Evolutionary conservation across 2,329 filamentous ascomycete species (phyloP).

Genomic region (Zymoseptoria pseudotritici): DNA sequence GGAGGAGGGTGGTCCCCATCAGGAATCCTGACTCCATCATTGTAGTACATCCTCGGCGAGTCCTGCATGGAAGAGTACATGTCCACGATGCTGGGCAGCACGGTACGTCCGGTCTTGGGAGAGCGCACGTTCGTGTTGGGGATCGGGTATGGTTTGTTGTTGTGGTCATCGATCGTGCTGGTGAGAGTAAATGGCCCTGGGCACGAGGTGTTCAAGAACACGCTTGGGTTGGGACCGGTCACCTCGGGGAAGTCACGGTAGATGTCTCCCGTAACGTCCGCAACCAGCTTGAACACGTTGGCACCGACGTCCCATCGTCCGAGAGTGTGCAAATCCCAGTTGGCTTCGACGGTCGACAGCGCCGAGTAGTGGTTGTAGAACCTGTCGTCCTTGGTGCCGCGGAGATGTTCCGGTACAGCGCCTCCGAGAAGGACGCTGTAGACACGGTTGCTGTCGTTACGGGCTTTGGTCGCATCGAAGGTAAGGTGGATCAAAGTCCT

Average conservation of each 20-base stretch:
- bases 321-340: slow-evolving; percentile 40
- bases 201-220: slow-evolving; percentile 24
- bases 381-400: slow-evolving; percentile 60
- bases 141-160: slow-evolving; percentile 17
- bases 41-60: slow-evolving; percentile 23
- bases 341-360: slow-evolving; percentile 39
- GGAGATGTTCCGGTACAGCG: slow-evolving; percentile 56
- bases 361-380: slow-evolving; percentile 48
- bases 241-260: slow-evolving; percentile 21
- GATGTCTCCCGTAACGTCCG: slow-evolving; percentile 29
- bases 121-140: slow-evolving; percentile 26
- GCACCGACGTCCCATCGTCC: slow-evolving; percentile 42
- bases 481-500: slow-evolving; percentile 68
- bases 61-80: slow-evolving; percentile 12
- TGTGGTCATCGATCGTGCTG: not conserved
- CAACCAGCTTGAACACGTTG: slow-evolving; percentile 37
- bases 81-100: slow-evolving; percentile 25
- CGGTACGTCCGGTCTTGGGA: slow-evolving; percentile 21
- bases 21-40: slow-evolving; percentile 24
- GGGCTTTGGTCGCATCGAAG: slow-evolving; percentile 68
- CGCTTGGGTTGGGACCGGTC: slow-evolving; percentile 18
- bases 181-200: not conserved
- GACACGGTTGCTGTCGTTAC: slow-evolving; percentile 59
- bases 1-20: slow-evolving; percentile 29
- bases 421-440: slow-evolving; percentile 67